These are phyloP conservation scores for Sophora flavescens DNA, from an alignment of 306 rosid genomes.

Conservation along the genomic window DNA sequence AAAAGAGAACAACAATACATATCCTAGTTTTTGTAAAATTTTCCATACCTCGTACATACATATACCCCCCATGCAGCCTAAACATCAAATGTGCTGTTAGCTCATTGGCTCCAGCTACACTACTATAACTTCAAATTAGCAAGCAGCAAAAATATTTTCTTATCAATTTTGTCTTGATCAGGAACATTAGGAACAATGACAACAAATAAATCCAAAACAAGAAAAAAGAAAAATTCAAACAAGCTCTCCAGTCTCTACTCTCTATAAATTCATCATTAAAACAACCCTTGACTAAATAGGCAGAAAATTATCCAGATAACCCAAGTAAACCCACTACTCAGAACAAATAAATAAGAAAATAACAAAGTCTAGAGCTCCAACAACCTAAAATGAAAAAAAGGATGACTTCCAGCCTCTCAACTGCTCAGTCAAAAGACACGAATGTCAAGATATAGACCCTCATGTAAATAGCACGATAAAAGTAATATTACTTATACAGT, in stretches of 20 bases:
- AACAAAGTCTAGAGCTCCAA: conserved; percentile 30
- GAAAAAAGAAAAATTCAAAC: neutral
- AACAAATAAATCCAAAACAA: neutral
- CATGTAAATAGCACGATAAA: conserved; percentile 1
- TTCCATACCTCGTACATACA: too few relatives aligned
- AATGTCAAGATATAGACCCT: conserved; percentile 22
- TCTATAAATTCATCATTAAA: neutral
- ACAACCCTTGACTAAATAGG: neutral
- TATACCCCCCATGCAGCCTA: too few relatives aligned
- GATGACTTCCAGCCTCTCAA: neutral
- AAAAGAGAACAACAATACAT: too few relatives aligned
- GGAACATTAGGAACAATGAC: neutral
- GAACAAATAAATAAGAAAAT: conserved; percentile 20
- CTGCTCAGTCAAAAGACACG: conserved; percentile 24
- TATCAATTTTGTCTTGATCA: too few relatives aligned
- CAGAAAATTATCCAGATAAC: conserved; percentile 19
- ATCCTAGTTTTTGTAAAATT: too few relatives aligned
- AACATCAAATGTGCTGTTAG: too few relatives aligned
- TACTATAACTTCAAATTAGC: too few relatives aligned
- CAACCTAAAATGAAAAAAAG: neutral
- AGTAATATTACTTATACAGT: conserved; percentile 22
- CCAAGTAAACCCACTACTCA: conserved; percentile 20
- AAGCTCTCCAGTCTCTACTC: conserved; percentile 12
- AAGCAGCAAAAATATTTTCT: too few relatives aligned
- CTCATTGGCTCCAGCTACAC: too few relatives aligned